Evolutionary conservation across 495 filamentous ascomycete genomes (phyloP), one percentile per base, ranked within the genome.

Genomic region (Hyaloscypha finlandica): DNA sequence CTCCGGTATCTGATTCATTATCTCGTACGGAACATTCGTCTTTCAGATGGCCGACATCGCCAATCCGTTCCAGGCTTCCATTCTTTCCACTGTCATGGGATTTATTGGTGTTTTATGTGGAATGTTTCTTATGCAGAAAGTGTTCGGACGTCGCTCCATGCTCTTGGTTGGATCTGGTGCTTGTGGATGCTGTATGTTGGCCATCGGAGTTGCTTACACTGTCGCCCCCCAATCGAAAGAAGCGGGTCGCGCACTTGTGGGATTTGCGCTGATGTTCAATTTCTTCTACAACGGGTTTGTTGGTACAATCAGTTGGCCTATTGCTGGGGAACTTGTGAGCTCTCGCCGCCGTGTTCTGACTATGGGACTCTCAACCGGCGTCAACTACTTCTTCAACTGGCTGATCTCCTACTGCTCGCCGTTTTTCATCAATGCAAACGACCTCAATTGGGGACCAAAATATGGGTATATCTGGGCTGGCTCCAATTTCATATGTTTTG

Each of bases 1-100:
- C 9, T 67, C 65, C 14, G 65, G 65, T 29, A 55, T 61, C 2
- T 67, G 65, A 57, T 67, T 67, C 58, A 8, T 59, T 25, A 67
- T 52, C 78, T 81, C 83, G 0, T 89, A 87, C 71, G 83, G 83
- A 60, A 87, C 86, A 2, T 89, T 88, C 73, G 88, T 88, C 78
- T 85, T 89, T 72, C 78, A 81, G 67, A 88, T 88, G 80, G 84
- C 85, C 29, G 79, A 83, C 48, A 81, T 88, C 4, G 79, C 80
- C 25, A 80, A 86, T 64, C 80, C 85, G 6, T 89, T 89, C 74
- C 79, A 79, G 67, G 87, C 85, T 73, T 77, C 81, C 48, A 85
- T 84, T 67, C 81, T 87, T 39, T 77, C 86, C 53, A 81, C 77
- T 55, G 78, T 80, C 16, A 78, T 86, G 39, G 85, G 86, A 4